phyloP scores from a whole-genome alignment of 345 rosid species.

The Sisymbrium irio region DNA sequence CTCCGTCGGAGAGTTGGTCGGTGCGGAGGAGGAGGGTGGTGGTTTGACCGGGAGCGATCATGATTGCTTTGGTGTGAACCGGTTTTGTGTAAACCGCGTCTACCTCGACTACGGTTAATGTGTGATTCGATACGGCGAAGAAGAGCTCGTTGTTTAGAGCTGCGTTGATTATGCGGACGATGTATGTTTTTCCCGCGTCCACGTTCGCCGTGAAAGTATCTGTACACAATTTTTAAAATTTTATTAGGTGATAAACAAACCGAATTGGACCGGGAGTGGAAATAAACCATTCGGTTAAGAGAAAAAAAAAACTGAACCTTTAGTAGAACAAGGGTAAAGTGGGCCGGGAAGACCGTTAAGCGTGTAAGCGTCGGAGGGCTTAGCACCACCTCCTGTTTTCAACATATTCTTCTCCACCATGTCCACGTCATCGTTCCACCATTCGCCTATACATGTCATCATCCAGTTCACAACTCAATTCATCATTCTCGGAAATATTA shows the following conservation, averaged over 20 bases:
- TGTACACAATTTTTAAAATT: constrained; percentile 12
- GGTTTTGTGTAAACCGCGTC: constrained; percentile 67
- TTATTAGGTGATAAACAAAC: not conserved
- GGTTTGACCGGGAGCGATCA: constrained; percentile 74
- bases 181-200: constrained; percentile 52
- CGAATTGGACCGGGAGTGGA: not conserved
- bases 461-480: not conserved
- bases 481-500: not conserved
- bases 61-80: constrained; percentile 45
- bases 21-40: constrained; percentile 53
- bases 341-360: constrained; percentile 73
- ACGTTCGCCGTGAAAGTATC: constrained; percentile 51
- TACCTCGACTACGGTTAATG: constrained; percentile 52
- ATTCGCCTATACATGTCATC: constrained; percentile 52
- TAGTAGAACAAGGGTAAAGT: constrained; percentile 56
- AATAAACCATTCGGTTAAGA: not conserved
- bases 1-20: constrained; percentile 37
- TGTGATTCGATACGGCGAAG: constrained; percentile 55
- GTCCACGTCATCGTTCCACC: constrained; percentile 63
- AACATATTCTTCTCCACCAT: constrained; percentile 48
- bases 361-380: constrained; percentile 55
- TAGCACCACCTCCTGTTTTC: constrained; percentile 45
- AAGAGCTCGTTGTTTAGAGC: constrained; percentile 62
- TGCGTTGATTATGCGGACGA: constrained; percentile 63
- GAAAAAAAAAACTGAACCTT: constrained; percentile 36